Base-by-base conservation (phyloP, 768 basidiomycete species). In the Erythrobasidium yunnanense region DNA sequence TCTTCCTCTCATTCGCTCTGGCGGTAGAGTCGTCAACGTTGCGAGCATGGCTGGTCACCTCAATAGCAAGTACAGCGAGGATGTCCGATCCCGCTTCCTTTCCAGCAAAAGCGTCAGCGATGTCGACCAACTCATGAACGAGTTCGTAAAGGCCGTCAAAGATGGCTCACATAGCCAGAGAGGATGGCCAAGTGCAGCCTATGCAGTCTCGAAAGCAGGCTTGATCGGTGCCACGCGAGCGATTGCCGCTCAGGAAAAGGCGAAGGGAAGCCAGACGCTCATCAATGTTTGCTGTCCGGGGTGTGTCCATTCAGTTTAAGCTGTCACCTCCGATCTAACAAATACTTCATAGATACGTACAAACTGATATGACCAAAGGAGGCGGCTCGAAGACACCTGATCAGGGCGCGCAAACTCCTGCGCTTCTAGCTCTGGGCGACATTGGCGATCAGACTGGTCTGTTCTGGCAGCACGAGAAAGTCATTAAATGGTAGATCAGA, bases 201-300 rank as follows among this genome's bases (percentile, higher is more conserved):
- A 73, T 58, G 56, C 67, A 18, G 67, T 71, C 42, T 53, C 47
- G 22, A 72, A 72, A 51, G 53, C 67, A 53, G 62, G 34, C 32
- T 49, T 71, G 11, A 71, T 58, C 11, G 71, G 71, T 18, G 49
- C 65, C 27, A 71, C 69, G 25, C 50, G 63, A 13, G 50, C 68
- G 18, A 42, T 68, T 42, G 71, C 69, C 11, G 57, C 66, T 8
- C 35, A 66, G 30, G 30, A 70, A 42, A 55, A 66, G 7, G 34
- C 23, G 2, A 66, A 58, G 15, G 65, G 65, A 13, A 34, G 32
- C 34, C 20, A 56, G 22, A 46, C 69, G 2, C 56, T 68, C n/a
- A 65, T 71, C 66, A 73, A 73, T 29, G 38, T 62, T 1, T 70
- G 69, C 67, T 71, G 71, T 35, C 71, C 72, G 2, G 71, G 72